Base-by-base conservation (phyloP, 2,329 filamentous ascomycete species). In the Albophoma yamanashiensis region DNA sequence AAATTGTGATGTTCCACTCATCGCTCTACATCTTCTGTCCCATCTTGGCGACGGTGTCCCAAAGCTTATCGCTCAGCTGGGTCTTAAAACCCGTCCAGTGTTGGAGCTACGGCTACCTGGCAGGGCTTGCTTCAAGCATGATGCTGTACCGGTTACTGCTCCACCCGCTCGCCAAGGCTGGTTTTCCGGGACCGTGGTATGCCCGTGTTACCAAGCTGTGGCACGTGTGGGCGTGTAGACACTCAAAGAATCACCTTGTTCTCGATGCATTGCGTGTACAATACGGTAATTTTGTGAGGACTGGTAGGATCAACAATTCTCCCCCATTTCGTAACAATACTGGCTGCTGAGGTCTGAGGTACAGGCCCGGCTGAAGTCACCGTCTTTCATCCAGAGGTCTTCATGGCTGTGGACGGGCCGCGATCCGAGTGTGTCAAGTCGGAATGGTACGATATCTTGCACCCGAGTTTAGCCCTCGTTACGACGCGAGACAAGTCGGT, bases 91-190 rank as follows among this genome's bases (percentile, higher is more conserved):
- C 17, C 12, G 50, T 34, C 27, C 31, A 12, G 4, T 34, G 34
- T 31, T 53, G 27, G 50, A 53, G 50, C 27, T 53, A 53, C 31
- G 20, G 1, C 62, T 68, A 7, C 38, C 66, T 8, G 39, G 50
- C 11, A 77, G 74, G 50, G 5, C 27, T 53, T 53, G 50, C 31
- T n/a, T n/a, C 27, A 17, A 53, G 50, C 61, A 74, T 77, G 22
- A 31, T 68, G 9, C 59, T 73, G n/a, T 75, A 78, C 64, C 69
- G 76, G 20, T 59, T 68, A 2, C 70, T 74, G 59, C 76, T 76
- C 61, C 76, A 77, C 58, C 72, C 71, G 4, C 66, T 76, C 14
- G 67, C 64, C n/a, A 58, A 68, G 15, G 60, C 62, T 42, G 62
- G 64, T 62, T 75, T 77, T 45, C 69, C 69, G 1, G 75, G 76